Evolutionary conservation across 179 eudicot genomes (phyloP).

Genomic region (Pouteria campechiana): DNA sequence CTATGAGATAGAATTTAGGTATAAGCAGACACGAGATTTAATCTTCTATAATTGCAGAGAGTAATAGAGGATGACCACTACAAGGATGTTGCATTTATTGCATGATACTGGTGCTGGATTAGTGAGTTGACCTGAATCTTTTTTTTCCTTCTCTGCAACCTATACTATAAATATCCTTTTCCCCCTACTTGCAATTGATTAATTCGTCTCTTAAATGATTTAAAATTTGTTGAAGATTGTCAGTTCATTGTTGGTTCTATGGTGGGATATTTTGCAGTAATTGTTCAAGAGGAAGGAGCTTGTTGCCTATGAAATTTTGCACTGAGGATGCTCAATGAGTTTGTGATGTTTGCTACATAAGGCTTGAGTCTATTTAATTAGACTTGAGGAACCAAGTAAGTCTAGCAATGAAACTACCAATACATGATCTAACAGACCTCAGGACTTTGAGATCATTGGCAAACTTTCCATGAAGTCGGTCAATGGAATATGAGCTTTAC

Average conservation of each 20-base stretch:
- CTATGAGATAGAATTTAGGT: too few species aligned
- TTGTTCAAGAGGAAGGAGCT: conserved; percentile 85
- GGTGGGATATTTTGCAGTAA: conserved; percentile 84
- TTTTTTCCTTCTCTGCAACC: too few species aligned
- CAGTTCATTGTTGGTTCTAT: conserved; percentile 91
- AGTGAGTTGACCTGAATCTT: too few species aligned
- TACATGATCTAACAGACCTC: conserved; percentile 85
- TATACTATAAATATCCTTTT: too few species aligned
- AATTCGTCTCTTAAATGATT: too few species aligned
- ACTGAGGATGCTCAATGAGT: conserved; percentile 64
- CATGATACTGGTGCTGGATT: too few species aligned
- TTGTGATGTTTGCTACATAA: conserved; percentile 90
- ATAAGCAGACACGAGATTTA: too few species aligned
- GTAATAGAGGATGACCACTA: too few species aligned
- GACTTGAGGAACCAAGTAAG: conserved; percentile 85
- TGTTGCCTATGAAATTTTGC: conserved; percentile 66
- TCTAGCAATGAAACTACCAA: conserved; percentile 80
- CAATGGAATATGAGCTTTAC: conserved; percentile 92
- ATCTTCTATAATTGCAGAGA: too few species aligned
- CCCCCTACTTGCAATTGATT: too few species aligned
- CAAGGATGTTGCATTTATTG: too few species aligned
- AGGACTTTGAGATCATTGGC: conserved; percentile 93
- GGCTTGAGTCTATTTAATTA: conserved; percentile 77
- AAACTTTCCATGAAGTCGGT: conserved; percentile 91
- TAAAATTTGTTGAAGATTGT: too few species aligned